Evolutionary conservation across 345 rosid species (phyloP).

Genomic region (Moricandia arvensis): DNA sequence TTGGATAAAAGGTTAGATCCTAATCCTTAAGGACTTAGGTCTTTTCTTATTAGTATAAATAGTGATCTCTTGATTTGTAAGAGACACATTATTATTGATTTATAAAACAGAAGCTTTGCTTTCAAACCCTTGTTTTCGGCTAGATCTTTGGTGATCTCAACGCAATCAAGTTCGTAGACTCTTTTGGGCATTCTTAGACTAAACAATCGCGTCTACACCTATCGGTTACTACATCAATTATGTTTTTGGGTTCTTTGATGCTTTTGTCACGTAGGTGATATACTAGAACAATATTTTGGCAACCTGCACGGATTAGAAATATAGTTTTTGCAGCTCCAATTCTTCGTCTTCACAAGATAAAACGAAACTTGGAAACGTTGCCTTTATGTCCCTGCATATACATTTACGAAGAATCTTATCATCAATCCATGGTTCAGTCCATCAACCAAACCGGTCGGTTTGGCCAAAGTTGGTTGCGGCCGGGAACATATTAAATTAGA

Average conservation of each 20-base stretch:
- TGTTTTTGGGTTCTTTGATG: neutral
- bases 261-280: neutral
- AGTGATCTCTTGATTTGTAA: no score
- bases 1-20: no score
- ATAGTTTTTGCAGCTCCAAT: constrained; percentile 39
- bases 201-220: no score
- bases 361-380: constrained; percentile 80
- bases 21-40: no score
- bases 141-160: no score
- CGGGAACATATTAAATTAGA: neutral
- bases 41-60: no score
- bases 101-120: no score
- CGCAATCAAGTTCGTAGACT: no score
- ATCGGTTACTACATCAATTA: no score
- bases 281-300: neutral
- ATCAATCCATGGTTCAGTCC: neutral
- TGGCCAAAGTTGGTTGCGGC: constrained; percentile 1
- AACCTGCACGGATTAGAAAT: neutral
- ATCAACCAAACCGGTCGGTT: neutral
- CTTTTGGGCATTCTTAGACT: no score
- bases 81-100: no score
- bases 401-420: constrained; percentile 2
- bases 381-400: constrained; percentile 72
- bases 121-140: no score
- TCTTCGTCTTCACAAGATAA: constrained; percentile 62